These are phyloP conservation scores for Tylopilus orsonianus DNA, from an alignment of 1,284 basidiomycete genomes.

Conservation along the genomic window DNA sequence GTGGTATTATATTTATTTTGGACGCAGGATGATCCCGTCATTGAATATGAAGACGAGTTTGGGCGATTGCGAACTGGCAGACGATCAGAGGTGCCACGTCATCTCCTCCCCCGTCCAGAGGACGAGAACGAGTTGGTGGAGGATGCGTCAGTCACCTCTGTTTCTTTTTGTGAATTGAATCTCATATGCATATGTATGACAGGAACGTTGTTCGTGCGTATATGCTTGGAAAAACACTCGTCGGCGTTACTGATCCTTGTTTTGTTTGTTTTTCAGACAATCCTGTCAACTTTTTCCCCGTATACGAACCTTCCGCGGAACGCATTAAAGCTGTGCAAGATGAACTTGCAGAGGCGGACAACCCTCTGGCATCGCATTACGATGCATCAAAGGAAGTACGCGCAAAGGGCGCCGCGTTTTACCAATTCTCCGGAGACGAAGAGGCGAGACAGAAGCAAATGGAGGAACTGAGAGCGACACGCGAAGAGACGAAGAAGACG, in stretches of 20 bases:
- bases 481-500: constrained; percentile 71
- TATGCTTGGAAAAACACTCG: constrained; percentile 22
- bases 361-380: constrained; percentile 76
- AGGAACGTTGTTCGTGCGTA: constrained; percentile 62
- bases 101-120: constrained; percentile 44
- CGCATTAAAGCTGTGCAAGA: constrained; percentile 76
- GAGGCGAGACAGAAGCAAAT: constrained; percentile 73
- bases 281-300: constrained; percentile 77
- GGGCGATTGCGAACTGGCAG: constrained; percentile 69
- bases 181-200: constrained; percentile 13
- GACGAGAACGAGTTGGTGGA: constrained; percentile 38
- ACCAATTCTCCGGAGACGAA: constrained; percentile 85
- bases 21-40: constrained; percentile 65
- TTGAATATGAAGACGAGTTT: constrained; percentile 87
- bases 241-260: not conserved
- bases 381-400: constrained; percentile 82
- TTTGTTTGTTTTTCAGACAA: constrained; percentile 53
- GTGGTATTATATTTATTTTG: constrained; percentile 6
- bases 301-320: constrained; percentile 82
- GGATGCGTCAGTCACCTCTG: constrained; percentile 49
- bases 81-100: constrained; percentile 76
- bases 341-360: constrained; percentile 69
- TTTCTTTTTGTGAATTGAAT: constrained; percentile 3
- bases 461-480: constrained; percentile 67
- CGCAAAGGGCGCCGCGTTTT: constrained; percentile 86